Conservation (phyloP, 257 asterid genomes). For the Gardenia jasminoides region DNA sequence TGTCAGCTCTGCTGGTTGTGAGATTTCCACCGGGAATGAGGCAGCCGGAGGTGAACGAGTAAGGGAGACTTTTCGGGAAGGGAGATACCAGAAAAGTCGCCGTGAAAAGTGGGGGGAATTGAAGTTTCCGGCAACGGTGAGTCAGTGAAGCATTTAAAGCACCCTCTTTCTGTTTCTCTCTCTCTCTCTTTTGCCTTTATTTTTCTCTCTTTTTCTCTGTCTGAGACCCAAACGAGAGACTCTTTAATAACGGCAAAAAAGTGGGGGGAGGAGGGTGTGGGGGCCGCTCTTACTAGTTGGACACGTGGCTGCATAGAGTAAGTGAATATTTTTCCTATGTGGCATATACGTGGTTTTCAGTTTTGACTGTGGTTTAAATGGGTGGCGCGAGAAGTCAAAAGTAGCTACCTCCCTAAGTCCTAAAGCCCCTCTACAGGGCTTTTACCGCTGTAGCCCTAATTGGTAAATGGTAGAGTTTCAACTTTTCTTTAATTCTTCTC, state of each 20-base stretch:
- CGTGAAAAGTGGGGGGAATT: slow-evolving; percentile 18
- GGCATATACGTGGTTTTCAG: slow-evolving; percentile 23
- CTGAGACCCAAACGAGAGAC: slow-evolving; percentile 26
- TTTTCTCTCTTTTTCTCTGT: slow-evolving; percentile 12
- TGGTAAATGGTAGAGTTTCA: neutral
- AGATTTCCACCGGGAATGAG: slow-evolving; percentile 16
- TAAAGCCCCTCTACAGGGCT: neutral
- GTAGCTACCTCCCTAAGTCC: too few relatives aligned
- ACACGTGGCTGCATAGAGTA: slow-evolving; percentile 29
- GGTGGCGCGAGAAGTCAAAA: neutral
- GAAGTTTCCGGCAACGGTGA: slow-evolving; percentile 39
- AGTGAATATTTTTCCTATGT: slow-evolving; percentile 21
- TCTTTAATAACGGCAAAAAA: slow-evolving; percentile 46
- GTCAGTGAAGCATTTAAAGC: slow-evolving; percentile 38
- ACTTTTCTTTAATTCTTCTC: neutral
- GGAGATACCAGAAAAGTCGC: slow-evolving; percentile 19
- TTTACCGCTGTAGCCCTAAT: neutral
- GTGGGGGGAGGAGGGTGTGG: slow-evolving; percentile 8
- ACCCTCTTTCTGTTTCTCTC: slow-evolving; percentile 27
- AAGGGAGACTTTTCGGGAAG: neutral
- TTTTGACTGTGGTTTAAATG: neutral
- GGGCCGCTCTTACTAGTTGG: slow-evolving; percentile 25
- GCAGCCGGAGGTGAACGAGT: slow-evolving; percentile 6
- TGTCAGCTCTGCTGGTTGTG: slow-evolving; percentile 15
- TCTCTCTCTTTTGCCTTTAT: slow-evolving; percentile 18